Conservation (phyloP, 1,284 basidiomycete species). For the Cryptococcus sp. region DNA sequence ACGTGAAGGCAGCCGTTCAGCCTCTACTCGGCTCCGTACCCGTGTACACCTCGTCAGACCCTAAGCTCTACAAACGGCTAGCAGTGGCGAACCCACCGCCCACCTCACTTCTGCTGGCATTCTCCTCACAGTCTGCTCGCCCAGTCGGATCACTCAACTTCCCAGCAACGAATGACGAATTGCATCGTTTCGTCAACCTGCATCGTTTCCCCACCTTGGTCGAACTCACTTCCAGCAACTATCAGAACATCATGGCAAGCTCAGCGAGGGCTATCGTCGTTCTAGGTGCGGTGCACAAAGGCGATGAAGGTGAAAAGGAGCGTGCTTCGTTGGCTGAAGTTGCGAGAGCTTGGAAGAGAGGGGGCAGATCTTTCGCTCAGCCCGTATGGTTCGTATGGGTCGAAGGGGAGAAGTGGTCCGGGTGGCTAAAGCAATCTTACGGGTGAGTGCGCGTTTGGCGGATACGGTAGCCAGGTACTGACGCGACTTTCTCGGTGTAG, state of each 20-base stretch:
- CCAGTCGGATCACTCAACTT: conserved; percentile 47
- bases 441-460: conserved; percentile 49
- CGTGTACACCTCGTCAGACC: conserved; percentile 59
- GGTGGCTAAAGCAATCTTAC: conserved; percentile 88
- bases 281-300: conserved; percentile 59
- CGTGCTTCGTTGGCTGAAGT: conserved; percentile 60
- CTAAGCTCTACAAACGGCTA: conserved; percentile 58
- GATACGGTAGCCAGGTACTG: not conserved
- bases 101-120: conserved; percentile 66
- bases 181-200: conserved; percentile 61
- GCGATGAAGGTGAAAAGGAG: conserved; percentile 55
- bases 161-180: conserved; percentile 29
- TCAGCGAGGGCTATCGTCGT: conserved; percentile 72
- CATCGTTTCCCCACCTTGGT: conserved; percentile 70
- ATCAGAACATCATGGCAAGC: conserved; percentile 77
- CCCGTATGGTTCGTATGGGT: conserved; percentile 84
- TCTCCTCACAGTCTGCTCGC: conserved; percentile 65
- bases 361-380: conserved; percentile 52
- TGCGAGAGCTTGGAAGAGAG: conserved; percentile 65
- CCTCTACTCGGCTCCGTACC: conserved; percentile 69
- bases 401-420: conserved; percentile 74
- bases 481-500: conserved; percentile 16
- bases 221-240: conserved; percentile 72
- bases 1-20: conserved; percentile 59
- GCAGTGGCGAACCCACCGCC: conserved; percentile 59